phyloP scores from a whole-genome alignment of 106 monocot genomes.

The Phalaenopsis aphrodite region DNA sequence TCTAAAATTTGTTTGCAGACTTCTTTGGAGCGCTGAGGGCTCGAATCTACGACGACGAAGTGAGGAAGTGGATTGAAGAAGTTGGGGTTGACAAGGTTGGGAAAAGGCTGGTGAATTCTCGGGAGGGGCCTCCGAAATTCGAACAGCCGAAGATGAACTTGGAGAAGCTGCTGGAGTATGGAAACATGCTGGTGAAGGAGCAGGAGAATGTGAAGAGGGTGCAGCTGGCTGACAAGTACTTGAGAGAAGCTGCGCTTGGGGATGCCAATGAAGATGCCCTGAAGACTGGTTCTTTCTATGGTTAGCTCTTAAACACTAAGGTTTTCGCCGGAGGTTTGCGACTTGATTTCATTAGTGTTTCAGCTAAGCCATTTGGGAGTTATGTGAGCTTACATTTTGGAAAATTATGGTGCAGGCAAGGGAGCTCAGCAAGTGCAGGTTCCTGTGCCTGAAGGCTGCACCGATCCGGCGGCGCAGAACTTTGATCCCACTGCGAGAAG shows the following conservation, averaged over 20 bases:
- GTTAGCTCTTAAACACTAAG: conserved; percentile 29
- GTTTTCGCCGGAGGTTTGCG: conserved; percentile 11
- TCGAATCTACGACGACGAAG: conserved; percentile 90
- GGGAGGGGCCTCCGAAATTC: conserved; percentile 68
- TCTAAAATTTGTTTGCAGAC: conserved; percentile 35
- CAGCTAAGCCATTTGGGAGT: too few species aligned
- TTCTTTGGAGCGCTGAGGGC: conserved; percentile 95
- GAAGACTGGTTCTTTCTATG: conserved; percentile 63
- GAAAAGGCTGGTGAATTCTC: conserved; percentile 77
- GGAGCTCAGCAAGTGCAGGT: conserved; percentile 58
- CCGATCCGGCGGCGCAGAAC: conserved; percentile 41
- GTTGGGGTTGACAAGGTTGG: conserved; percentile 57
- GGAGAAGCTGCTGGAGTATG: conserved; percentile 85
- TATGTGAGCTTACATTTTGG: neutral
- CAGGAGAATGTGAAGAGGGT: conserved; percentile 99
- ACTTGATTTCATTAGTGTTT: conserved; percentile 7
- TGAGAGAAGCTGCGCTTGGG: conserved; percentile 89
- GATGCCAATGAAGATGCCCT: conserved; percentile 77
- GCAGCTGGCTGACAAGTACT: conserved; percentile 88
- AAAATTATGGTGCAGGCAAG: conserved; percentile 29
- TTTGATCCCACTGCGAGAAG: conserved; percentile 74
- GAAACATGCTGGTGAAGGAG: conserved; percentile 86
- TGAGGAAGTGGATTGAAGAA: conserved; percentile 73
- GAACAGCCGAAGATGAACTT: conserved; percentile 85
- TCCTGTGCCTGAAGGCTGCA: conserved; percentile 62